phyloP scores from a whole-genome alignment of 306 rosid species.

The Psophocarpus tetragonolobus region DNA sequence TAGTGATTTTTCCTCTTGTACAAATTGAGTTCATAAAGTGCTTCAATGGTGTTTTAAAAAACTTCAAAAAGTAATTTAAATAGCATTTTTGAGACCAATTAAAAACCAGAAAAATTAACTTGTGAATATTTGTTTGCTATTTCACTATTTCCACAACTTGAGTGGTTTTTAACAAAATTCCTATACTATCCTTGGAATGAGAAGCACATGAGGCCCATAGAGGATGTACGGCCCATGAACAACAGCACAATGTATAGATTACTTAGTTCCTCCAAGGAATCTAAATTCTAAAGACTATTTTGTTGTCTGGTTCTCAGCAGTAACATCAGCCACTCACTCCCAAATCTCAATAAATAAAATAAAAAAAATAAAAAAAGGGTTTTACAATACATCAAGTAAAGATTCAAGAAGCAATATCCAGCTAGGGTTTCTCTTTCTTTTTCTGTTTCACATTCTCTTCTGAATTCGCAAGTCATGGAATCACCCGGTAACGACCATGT shows the following conservation, averaged over 20 bases:
- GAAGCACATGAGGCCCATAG: not conserved
- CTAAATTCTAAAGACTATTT: not conserved
- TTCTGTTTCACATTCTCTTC: not conserved
- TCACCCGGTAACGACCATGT: conserved; percentile 48
- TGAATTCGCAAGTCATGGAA: conserved; percentile 60
- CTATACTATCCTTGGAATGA: too few species aligned
- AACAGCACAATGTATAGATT: not conserved
- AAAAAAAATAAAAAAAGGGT: conserved; percentile 4
- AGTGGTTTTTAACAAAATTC: too few species aligned
- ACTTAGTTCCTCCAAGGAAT: not conserved
- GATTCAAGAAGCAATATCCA: not conserved
- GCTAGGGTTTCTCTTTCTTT: conserved; percentile 41
- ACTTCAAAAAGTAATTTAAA: too few species aligned
- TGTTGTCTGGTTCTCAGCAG: not conserved
- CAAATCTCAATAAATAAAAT: not conserved
- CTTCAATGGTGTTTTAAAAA: too few species aligned
- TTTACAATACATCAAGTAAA: conserved; percentile 7
- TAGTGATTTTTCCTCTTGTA: too few species aligned
- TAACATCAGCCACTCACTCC: not conserved
- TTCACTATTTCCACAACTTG: too few species aligned
- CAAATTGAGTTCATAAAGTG: too few species aligned
- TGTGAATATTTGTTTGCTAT: too few species aligned
- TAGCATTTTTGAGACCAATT: too few species aligned
- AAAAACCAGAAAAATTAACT: too few species aligned
- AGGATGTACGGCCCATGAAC: not conserved